A percentile compares a stretch with the other conserved stretches of the same genome.
These are phyloP conservation scores for Myriosclerotinia scirpicola DNA, from an alignment of 2,329 filamentous ascomycete species.

Conservation along the genomic window DNA sequence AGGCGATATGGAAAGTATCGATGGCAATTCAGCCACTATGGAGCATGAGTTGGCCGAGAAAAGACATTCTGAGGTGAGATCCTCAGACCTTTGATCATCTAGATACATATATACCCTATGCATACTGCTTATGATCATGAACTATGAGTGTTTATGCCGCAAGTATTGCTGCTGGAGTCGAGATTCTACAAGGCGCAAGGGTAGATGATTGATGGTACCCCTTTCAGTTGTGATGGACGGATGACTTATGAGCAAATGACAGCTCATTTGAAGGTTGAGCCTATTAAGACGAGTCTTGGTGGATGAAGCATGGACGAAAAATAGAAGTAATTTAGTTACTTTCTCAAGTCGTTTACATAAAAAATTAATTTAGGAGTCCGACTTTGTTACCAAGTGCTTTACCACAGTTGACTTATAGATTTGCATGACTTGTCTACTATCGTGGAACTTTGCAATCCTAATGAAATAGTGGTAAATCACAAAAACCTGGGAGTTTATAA, in stretches of 20 bases:
- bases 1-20: slow-evolving; percentile 21
- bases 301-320: neutral
- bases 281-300: neutral
- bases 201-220: too few species aligned
- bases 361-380: neutral
- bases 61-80: slow-evolving; percentile 15
- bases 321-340: neutral
- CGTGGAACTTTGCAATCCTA: too few species aligned
- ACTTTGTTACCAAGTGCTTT: neutral
- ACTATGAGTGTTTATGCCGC: too few species aligned
- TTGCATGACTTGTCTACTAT: too few species aligned
- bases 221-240: neutral
- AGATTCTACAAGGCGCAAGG: neutral
- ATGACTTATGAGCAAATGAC: neutral
- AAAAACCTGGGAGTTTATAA: too few species aligned
- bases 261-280: too few species aligned
- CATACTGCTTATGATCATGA: neutral
- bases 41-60: slow-evolving; percentile 23
- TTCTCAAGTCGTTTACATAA: neutral
- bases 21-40: slow-evolving; percentile 21
- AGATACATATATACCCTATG: neutral
- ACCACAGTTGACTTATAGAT: too few species aligned
- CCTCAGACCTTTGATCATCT: slow-evolving; percentile 15
- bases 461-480: too few species aligned
- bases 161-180: neutral